Evolutionary conservation across 129 eudicot species (phyloP).

Genomic region (Chrysanthemum lavandulifolium): DNA sequence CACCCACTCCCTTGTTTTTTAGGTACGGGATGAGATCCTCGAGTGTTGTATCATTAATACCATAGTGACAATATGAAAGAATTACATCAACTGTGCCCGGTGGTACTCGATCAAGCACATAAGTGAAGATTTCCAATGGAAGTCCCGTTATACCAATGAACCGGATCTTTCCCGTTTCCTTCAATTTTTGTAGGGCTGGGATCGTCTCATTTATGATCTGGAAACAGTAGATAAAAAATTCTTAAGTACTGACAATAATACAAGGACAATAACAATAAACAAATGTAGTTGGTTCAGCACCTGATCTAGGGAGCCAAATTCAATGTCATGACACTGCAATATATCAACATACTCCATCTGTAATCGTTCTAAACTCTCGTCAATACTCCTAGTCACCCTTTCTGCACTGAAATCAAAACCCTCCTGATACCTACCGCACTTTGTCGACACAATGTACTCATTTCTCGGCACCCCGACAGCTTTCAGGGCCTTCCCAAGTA

Average conservation of each 20-base stretch:
- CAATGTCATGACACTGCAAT: constrained; percentile 94
- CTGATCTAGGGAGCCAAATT: constrained; percentile 95
- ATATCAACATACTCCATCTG: constrained; percentile 95
- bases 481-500: constrained; percentile 79
- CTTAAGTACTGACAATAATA: not conserved
- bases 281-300: constrained; percentile 31
- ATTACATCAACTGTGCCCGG: constrained; percentile 79
- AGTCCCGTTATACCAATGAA: constrained; percentile 98
- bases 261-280: not conserved
- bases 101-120: constrained; percentile 90
- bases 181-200: constrained; percentile 85
- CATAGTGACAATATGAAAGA: constrained; percentile 85
- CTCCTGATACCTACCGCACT: constrained; percentile 84
- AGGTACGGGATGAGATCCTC: constrained; percentile 85
- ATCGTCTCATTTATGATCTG: constrained; percentile 90
- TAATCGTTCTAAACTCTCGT: constrained; percentile 85
- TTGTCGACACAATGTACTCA: constrained; percentile 82
- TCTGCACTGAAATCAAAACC: constrained; percentile 94
- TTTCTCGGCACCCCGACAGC: constrained; percentile 73
- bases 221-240: not conserved
- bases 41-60: constrained; percentile 77
- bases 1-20: constrained; percentile 89
- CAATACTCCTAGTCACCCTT: constrained; percentile 81
- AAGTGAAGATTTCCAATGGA: constrained; percentile 73
- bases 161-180: constrained; percentile 75